Percentiles rank a stretch among this genome's conserved stretches.
Conservation (phyloP, 1,284 basidiomycete genomes). For the Ceratobasidium sp. region DNA sequence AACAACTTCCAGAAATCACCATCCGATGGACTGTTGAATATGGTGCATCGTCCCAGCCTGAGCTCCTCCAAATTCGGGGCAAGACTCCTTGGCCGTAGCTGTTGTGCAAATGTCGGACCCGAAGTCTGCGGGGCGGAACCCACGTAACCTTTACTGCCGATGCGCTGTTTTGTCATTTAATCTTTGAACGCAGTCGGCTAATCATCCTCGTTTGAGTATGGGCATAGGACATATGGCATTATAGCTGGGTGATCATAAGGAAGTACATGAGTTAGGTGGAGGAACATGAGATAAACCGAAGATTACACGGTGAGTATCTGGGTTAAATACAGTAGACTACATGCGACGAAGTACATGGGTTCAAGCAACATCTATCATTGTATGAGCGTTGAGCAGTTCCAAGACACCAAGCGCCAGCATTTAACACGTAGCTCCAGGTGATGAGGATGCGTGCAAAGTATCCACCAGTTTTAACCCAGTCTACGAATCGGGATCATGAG, state of each 20-base stretch:
- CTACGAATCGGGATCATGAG: no score
- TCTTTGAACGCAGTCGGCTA: conserved; percentile 17
- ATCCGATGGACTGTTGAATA: conserved; percentile 17
- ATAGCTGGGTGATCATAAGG: neutral
- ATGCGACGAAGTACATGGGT: neutral
- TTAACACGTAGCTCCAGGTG: neutral
- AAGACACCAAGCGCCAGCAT: neutral
- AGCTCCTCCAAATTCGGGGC: conserved; percentile 23
- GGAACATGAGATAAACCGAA: no score
- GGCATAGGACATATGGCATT: neutral
- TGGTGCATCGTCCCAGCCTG: conserved; percentile 24
- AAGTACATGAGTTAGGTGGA: neutral
- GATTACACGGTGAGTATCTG: no score
- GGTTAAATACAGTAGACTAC: neutral
- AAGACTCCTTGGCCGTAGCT: no score
- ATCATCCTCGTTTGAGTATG: neutral
- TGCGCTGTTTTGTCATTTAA: conserved; percentile 25
- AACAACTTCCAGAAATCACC: conserved; percentile 27
- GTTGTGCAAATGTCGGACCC: no score
- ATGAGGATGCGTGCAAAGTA: neutral
- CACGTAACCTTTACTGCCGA: no score
- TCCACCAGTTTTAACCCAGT: no score
- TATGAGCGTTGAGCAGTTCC: neutral
- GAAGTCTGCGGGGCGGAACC: no score
- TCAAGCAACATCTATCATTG: no score